These are phyloP conservation scores for Naganishia vaughanmartiniae DNA, from an alignment of 768 basidiomycete species.

Conservation along the genomic window DNA sequence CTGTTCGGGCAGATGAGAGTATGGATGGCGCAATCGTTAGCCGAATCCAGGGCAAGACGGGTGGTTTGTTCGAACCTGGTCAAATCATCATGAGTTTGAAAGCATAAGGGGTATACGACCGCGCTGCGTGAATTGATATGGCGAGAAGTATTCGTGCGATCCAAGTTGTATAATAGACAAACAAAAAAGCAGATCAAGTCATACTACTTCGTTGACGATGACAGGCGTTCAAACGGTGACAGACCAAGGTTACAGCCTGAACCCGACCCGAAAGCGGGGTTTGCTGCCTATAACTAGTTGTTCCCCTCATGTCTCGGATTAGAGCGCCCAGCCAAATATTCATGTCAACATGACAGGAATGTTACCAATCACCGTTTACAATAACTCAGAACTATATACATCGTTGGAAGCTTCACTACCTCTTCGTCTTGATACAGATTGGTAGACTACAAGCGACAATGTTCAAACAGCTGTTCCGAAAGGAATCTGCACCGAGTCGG, in stretches of 20 bases:
- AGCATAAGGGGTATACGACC: background rate
- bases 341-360: background rate
- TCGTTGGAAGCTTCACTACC: too few relatives aligned
- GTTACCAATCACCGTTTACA: too few relatives aligned
- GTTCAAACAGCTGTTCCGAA: constrained; percentile 13
- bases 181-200: background rate
- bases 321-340: background rate
- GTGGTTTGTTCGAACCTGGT: constrained; percentile 36
- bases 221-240: background rate
- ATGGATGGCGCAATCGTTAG: constrained; percentile 35
- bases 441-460: background rate
- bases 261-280: constrained; percentile 13
- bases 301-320: constrained; percentile 5
- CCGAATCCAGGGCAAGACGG: constrained; percentile 32
- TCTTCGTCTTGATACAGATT: too few relatives aligned
- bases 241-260: too few relatives aligned
- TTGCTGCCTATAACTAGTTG: too few relatives aligned
- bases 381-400: too few relatives aligned
- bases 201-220: background rate
- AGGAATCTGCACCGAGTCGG: background rate
- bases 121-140: background rate
- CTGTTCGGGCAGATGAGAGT: constrained; percentile 36
- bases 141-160: background rate
- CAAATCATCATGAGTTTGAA: constrained; percentile 33
- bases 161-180: background rate